A percentile compares a stretch with the other conserved stretches of the same genome.
These are phyloP conservation scores for Rhodocollybia butyracea DNA, from an alignment of 768 basidiomycete species.

Conservation along the genomic window DNA sequence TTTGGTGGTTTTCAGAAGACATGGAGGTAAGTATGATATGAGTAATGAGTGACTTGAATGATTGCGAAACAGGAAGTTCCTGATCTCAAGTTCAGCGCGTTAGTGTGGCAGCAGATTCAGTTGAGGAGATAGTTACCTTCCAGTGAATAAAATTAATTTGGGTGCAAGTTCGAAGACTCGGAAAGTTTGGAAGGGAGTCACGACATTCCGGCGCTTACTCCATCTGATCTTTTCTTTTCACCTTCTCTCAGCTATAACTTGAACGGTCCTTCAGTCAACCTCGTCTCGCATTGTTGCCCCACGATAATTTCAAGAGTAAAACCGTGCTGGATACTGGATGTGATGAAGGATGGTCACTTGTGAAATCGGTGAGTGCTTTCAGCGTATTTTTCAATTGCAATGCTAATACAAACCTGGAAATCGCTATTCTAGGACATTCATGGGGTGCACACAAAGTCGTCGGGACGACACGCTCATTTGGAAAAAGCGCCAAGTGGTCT, in stretches of 20 bases:
- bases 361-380: slow-evolving; percentile 71
- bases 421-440: slow-evolving; percentile 55
- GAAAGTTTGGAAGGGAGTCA: no score
- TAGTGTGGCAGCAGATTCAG: no score
- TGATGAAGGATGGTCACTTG: slow-evolving; percentile 84
- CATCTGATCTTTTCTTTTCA: not conserved
- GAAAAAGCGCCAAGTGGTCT: slow-evolving; percentile 63
- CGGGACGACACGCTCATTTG: slow-evolving; percentile 75
- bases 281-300: slow-evolving; percentile 62
- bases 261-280: slow-evolving; percentile 58
- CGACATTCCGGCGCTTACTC: no score
- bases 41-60: no score
- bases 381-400: not conserved
- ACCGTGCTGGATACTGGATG: slow-evolving; percentile 83
- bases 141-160: no score
- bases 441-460: slow-evolving; percentile 62
- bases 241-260: slow-evolving; percentile 60
- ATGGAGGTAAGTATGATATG: no score
- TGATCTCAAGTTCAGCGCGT: no score
- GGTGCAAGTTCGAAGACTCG: no score
- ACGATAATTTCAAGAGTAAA: slow-evolving; percentile 45
- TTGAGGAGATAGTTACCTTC: no score
- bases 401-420: not conserved
- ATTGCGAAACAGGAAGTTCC: no score
- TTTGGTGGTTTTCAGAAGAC: no score